Evolutionary conservation across 192 early-diverging fungal genomes (phyloP), one percentile per base, ranked within the genome.

Genomic region (Polychytrium aggregatum): DNA sequence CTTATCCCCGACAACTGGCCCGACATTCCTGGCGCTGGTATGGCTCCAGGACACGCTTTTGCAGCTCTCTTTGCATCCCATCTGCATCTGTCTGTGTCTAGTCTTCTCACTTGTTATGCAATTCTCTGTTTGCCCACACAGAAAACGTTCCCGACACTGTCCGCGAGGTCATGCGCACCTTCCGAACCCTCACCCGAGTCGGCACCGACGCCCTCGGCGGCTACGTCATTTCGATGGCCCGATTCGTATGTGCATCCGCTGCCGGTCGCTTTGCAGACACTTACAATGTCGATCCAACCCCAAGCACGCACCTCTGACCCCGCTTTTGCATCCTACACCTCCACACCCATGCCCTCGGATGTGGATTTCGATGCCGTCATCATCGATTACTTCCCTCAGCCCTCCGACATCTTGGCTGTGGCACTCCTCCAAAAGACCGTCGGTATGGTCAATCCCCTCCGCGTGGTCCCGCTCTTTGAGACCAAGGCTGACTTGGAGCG

Each of bases 141-240:
- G 49, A 43, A 7, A 36, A 43, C 14, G 53, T 56, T 0, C 21
- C 33, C 17, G 60, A 57, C 28, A 44, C 41, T 34, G 53, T 50
- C 30, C 48, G 44, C 16, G 60, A 63, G 36, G 60, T 63, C n/a
- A 47, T 63, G 25, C 41, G 27, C 10, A 58, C 55, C 11, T 63
- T 62, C 50, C 43, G 60, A 3, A 53, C 57, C 46, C 42, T 63
- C 13, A 37, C 55, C 7, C 35, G 27, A 13, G 46, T 63, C 30
- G 60, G 60, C 17, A 22, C 35, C n/a, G 60, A 63, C 44, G 47
- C 55, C 17, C 43, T 63, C 7, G 53, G 48, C 28, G 55, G 44
- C 24, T 63, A 63, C 30, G 55, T 63, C 5, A 63, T 63, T 38
- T 63, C 60, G 14, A 63, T 63, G 60, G 60, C 60, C 5, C 26